Base-by-base conservation (phyloP, 495 filamentous ascomycete species). In the Geoglossum glabrum region DNA sequence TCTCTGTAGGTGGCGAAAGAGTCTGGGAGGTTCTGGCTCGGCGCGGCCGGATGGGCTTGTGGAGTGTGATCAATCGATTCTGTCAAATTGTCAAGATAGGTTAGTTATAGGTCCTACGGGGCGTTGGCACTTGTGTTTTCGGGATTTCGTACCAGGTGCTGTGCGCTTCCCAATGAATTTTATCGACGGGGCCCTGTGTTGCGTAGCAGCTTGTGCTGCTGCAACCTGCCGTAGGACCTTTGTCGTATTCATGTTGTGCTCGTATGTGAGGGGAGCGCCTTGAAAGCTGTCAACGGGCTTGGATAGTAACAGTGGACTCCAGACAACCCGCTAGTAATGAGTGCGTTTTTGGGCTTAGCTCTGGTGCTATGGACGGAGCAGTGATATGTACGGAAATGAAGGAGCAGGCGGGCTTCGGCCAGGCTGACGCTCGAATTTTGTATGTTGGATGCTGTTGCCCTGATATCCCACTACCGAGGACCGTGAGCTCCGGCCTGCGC, bases 1-100 rank as follows among this genome's bases (percentile, higher is more conserved):
- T 83, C 79, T 64, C 92, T 83, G 79, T 98, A 98, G 63, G 80
- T 73, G 60, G 87, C 87, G 75, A 98, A 98, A 47, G 84, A 84
- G 62, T 82, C 76, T 40, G 81, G 81, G 21, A 84, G 76, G 50
- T 63, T 51, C 36, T 74, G 64, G 4, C 76, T 63, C 64, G 87
- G 86, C 49, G 84, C 81, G 49, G 71, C 68, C 0, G 79, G 69
- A 66, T 73, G 69, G 62, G 75, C 72, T 57, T 81, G 73, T 43
- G 81, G 81, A 62, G 79, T 75, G 75, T 92, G 80, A 75, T 90
- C 82, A 64, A 85, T 64, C 43, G 79, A 78, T 56, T 77, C 80
- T 92, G 45, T 54, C n/a, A 38, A n/a, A 30, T 47, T 33, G 27
- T 30, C 17, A 51, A 49, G 38, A 17, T 17, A 36, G 54, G 56